Evolutionary conservation across 1,284 basidiomycete genomes (phyloP), one percentile per base, ranked within the genome.

Genomic region (Meripilus lineatus): DNA sequence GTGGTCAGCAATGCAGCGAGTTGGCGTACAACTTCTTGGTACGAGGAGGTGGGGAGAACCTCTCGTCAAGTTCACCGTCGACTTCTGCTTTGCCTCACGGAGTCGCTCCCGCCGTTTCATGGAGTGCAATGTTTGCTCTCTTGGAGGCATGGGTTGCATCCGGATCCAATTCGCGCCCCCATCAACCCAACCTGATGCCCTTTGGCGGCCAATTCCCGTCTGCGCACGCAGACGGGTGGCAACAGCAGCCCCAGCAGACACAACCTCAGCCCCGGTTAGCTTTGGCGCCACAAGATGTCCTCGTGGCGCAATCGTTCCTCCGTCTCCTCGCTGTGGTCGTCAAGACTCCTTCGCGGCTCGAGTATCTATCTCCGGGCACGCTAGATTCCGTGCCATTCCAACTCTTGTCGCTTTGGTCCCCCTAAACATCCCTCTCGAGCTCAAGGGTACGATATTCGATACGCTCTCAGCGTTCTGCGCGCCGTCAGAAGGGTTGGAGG

Each of bases 361-460:
- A 22, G 75, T 84, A 8, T 82, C 90, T 1, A 77, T 98, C 13
- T 80, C 86, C 38, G 73, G 82, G 20, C 89, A 93, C 63, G 77
- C 80, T 2, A 79, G 87, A 37, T 87, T 87, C 62, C 78, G 83
- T 40, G 89, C 90, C 0, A 78, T 97, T 44, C 81, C 81, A 2
- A 84, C 84, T 0, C 68, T 95, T 3, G 77, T 93, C 34, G 81
- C 82, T 3, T 77, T 93, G 32, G 75, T 91, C 50, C 89, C 88
- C 21, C 74, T 90, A 6, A 79, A 85, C 8, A 77, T 93, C 15
- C 89, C 91, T 0, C 69, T 95, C n/a, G 93, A 97, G 57, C 75
- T 98, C 44, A 97, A 97, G 58, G 93, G 92, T 1, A 80, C 85
- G 1, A 69, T 96, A 1, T 84, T 97, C 47, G 80, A 91, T 28